Evolutionary conservation across 352 stramenopile species (phyloP).

Genomic region (Globisporangium apiculatum): DNA sequence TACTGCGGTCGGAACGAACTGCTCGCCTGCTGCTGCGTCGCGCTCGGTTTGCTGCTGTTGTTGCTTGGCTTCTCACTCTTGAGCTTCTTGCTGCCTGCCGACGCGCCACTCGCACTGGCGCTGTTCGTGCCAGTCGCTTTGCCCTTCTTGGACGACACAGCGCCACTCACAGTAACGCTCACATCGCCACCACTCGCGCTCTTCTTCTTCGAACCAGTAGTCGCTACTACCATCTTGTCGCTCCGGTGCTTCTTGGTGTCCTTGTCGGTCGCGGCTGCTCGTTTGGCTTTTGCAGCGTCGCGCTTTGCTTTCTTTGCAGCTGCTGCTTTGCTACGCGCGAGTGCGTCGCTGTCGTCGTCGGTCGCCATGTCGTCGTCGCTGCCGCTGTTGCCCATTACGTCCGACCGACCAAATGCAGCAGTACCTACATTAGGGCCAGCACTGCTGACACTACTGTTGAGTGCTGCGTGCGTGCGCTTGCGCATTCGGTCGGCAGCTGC

Average conservation of each 20-base stretch:
- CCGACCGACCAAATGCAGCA: too few relatives aligned
- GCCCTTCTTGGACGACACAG: constrained; percentile 3
- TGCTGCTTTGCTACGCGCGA: neutral
- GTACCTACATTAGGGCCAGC: neutral
- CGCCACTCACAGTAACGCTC: constrained; percentile 4
- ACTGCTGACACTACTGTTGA: neutral
- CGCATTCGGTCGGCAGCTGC: constrained; percentile 27
- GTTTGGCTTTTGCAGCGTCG: constrained; percentile 2
- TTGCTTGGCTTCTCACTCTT: constrained; percentile 11
- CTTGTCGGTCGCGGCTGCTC: constrained; percentile 3
- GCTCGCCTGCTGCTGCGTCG: constrained; percentile 4
- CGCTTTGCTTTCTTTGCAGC: constrained; percentile 1
- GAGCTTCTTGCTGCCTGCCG: constrained; percentile 1
- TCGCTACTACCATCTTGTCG: constrained; percentile 9
- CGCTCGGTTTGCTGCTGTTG: constrained; percentile 1
- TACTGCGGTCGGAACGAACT: constrained; percentile 44
- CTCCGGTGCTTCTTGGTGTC: neutral
- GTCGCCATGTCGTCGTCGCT: constrained; percentile 9
- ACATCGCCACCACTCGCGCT: neutral
- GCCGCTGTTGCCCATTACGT: constrained; percentile 8
- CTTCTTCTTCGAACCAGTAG: constrained; percentile 29
- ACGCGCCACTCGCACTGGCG: too few relatives aligned
- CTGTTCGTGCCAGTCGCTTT: constrained; percentile 1
- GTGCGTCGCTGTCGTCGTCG: constrained; percentile 2
- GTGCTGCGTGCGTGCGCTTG: constrained; percentile 44